Base-by-base conservation (phyloP, 768 basidiomycete genomes). In the Pisolithus sp. region DNA sequence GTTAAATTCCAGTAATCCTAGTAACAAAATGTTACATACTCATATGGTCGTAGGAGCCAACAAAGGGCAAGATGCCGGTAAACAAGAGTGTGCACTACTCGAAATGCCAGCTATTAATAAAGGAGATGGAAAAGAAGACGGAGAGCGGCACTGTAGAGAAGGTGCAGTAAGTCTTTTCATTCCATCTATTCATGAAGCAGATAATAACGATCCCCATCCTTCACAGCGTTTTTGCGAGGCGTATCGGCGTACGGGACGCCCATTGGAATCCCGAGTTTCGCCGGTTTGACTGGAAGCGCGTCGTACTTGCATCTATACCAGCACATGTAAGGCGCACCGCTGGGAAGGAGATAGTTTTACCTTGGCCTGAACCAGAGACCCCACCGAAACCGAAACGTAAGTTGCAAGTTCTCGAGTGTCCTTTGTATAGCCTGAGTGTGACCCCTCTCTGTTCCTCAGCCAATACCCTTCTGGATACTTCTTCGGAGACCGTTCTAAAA, bases 51-150 rank as follows among this genome's bases (percentile, higher is more conserved):
- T 50, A 68, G 54, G 59, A 62, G 50, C 49, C 56, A 41, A 50
- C 49, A n/a, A 34, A 52, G n/a, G 56, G 55, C 23, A 69, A 51
- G 49, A 55, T 56, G n/a, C 57, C 63, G 6, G 56, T 65, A 24
- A 59, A 63, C 58, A 61, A 59, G 53, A 72, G 56, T 9, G 81
- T 82, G 52, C 85, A 87, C 64, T 93, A 93, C 62, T 86, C 89
- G 1, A 76, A 80, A 59, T 89, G 88, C 63, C 89, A 92, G 62
- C 76, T 93, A 23, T 87, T 80, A 62, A 66, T 92, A 48, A 86
- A 86, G 15, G 75, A 84, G 54, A 78, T 76, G 60, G 79, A 81
- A 57, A 76, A 83, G 54, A 78, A 81, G 28, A 68, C 77, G n/a
- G 63, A 69, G 46, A 13, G 54, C 68, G 39, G 74, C 72, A 58